Base-by-base conservation (phyloP, 2,329 filamentous ascomycete species). In the Cryphonectria naterciae region DNA sequence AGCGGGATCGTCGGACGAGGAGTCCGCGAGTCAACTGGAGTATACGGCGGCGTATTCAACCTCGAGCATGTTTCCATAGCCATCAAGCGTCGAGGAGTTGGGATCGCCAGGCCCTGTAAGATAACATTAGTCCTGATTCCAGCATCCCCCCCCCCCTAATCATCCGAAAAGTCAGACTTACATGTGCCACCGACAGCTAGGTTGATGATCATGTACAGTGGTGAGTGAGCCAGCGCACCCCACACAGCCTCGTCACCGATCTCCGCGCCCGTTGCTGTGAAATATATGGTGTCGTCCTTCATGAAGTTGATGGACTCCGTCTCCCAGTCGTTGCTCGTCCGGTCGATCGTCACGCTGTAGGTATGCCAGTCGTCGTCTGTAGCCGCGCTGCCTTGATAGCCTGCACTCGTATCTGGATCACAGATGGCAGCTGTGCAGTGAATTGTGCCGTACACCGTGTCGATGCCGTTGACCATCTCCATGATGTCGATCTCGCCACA, bases 401-500 rank as follows among this genome's bases (percentile, higher is more conserved):
- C 78, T 32, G 60, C 58, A 19, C 82, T 78, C 7, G 86, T 87
- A 35, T 68, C 76, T 1, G 85, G 84, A 62, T 85, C 82, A 22
- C 67, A 68, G n/a, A 68, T 25, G 1, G 37, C 67, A 28, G 73
- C 72, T 35, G 85, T 84, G 78, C 87, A 89, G 80, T 89, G 87
- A 2, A 84, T 78, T 11, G 85, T 87, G 39, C 84, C 86, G 68
- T 85, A 83, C 15, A 79, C 86, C 1, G 79, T 81, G 4, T 78
- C 77, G 56, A 80, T 68, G 13, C 87, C 87, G 77, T 88, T 86
- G 75, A 88, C 78, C 70, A 83, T 84, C 81, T 89, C 87, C 76
- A 89, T 81, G 74, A 89, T 85, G 76, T 89, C 87, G 65, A 89
- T 80, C 81, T 89, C 87, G 72, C 87, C 87, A 70, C 85, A 85